phyloP scores from a whole-genome alignment of 2,329 filamentous ascomycete species.

The Pseudocercospora pini-densiflorae region DNA sequence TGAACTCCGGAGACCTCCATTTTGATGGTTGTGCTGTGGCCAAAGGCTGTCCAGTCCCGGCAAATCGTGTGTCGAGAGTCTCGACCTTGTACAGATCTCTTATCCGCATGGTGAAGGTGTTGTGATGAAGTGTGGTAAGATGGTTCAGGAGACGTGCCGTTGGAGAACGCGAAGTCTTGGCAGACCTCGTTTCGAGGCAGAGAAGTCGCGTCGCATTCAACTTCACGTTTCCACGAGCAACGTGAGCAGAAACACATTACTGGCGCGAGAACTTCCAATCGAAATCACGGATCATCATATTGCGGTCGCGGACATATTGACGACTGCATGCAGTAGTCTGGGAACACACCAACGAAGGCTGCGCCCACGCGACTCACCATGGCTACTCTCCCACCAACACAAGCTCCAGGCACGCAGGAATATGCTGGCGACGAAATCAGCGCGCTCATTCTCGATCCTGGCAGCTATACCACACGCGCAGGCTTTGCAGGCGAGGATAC shows the following conservation, averaged over 20 bases:
- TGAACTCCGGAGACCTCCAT: conserved; percentile 86
- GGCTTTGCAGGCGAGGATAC: conserved; percentile 98
- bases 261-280: no score
- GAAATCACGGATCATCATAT: no score
- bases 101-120: conserved; percentile 19
- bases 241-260: background rate
- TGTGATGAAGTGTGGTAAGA: conserved; percentile 9
- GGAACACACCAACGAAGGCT: background rate
- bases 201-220: background rate
- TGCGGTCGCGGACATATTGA: conserved; percentile 6
- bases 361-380: conserved; percentile 31
- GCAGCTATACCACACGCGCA: conserved; percentile 87
- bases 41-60: conserved; percentile 57
- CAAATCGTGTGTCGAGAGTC: conserved; percentile 73
- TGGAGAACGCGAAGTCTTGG: background rate
- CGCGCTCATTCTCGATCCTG: conserved; percentile 93
- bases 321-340: conserved; percentile 3
- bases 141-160: conserved; percentile 10
- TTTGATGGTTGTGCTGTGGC: conserved; percentile 62
- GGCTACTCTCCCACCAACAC: conserved; percentile 30
- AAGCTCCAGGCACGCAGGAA: conserved; percentile 47
- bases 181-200: background rate
- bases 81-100: conserved; percentile 63
- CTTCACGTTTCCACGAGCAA: background rate
- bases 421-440: conserved; percentile 86